Conservation (phyloP, 1,284 basidiomycete species). For the Naganishia sp. region DNA sequence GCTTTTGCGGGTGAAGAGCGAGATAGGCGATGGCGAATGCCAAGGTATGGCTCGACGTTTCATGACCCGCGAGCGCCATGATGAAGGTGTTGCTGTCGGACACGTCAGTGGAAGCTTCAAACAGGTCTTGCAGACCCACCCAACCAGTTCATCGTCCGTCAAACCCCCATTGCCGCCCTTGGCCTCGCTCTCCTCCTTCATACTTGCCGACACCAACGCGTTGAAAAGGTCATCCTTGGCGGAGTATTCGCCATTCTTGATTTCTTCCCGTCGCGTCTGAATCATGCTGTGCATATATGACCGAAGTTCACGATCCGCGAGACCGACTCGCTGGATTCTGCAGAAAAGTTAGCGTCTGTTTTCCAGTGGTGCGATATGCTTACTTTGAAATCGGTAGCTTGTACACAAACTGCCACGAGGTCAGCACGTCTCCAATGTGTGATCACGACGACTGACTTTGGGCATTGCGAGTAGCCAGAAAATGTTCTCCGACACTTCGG, state of each 20-base stretch:
- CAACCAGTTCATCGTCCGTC: constrained; percentile 32
- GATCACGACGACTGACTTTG: neutral
- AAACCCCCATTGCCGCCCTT: constrained; percentile 22
- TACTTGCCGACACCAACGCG: constrained; percentile 29
- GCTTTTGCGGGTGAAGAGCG: constrained; percentile 62
- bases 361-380: neutral
- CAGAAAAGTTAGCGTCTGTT: neutral
- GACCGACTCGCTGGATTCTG: constrained; percentile 26
- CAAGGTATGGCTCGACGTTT: constrained; percentile 62
- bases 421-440: neutral
- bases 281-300: constrained; percentile 35
- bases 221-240: constrained; percentile 32
- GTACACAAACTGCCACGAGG: constrained; percentile 10
- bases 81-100: constrained; percentile 29
- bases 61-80: constrained; percentile 42
- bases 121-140: constrained; percentile 13
- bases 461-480: constrained; percentile 38
- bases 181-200: constrained; percentile 18
- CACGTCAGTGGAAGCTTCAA: neutral
- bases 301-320: constrained; percentile 19
- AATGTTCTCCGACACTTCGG: constrained; percentile 57
- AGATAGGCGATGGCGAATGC: constrained; percentile 62
- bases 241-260: constrained; percentile 22
- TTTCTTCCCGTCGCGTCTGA: constrained; percentile 16
- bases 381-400: constrained; percentile 28